phyloP scores from a whole-genome alignment of 2,329 filamentous ascomycete species.

The Claviceps arundinis region DNA sequence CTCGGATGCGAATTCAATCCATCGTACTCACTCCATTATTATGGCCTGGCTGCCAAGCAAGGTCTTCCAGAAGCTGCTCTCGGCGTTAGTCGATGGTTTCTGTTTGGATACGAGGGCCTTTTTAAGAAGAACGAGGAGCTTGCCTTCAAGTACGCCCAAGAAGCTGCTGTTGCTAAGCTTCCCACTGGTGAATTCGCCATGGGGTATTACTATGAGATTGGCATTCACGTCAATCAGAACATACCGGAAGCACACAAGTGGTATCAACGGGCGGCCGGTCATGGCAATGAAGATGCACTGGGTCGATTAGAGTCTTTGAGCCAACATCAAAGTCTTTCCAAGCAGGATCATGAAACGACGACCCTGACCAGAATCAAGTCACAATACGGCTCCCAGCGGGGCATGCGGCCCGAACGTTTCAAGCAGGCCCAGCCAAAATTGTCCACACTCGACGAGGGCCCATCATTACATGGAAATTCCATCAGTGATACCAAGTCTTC shows the following conservation, averaged over 20 bases:
- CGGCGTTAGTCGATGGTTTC: conserved; percentile 95
- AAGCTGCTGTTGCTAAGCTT: conserved; percentile 69
- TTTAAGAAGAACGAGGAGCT: conserved; percentile 94
- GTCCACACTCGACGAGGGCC: conserved; percentile 36
- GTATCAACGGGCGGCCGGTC: conserved; percentile 81
- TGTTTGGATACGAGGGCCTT: conserved; percentile 84
- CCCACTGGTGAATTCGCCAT: conserved; percentile 91
- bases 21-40: conserved; percentile 86
- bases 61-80: conserved; percentile 89
- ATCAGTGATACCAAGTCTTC: conserved; percentile 10
- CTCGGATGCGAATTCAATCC: conserved; percentile 92
- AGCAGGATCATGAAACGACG: conserved; percentile 84
- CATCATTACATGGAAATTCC: conserved; percentile 12
- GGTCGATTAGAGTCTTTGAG: conserved; percentile 72
- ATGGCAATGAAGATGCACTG: conserved; percentile 82
- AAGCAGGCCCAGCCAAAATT: conserved; percentile 31
- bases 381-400: conserved; percentile 56
- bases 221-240: conserved; percentile 78
- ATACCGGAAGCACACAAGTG: conserved; percentile 70
- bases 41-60: conserved; percentile 81
- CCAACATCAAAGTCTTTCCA: conserved; percentile 71
- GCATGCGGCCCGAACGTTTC: conserved; percentile 47
- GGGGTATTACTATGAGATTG: conserved; percentile 95
- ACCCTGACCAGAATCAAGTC: conserved; percentile 81
- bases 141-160: conserved; percentile 79